phyloP scores from a whole-genome alignment of 306 rosid genomes.

The Quercus ilex region DNA sequence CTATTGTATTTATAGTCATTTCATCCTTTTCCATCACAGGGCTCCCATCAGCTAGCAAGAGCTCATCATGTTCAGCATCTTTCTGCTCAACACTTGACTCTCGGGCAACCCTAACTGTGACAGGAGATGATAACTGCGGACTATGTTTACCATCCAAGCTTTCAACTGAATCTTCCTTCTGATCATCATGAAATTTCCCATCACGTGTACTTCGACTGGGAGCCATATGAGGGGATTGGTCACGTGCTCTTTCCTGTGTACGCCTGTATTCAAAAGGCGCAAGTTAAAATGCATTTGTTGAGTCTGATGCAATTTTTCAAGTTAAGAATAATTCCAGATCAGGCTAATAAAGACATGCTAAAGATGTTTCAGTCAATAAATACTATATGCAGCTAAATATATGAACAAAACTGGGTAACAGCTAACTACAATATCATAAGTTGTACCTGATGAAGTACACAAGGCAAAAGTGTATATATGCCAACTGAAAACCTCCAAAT shows the following conservation, averaged over 20 bases:
- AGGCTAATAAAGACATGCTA: background rate
- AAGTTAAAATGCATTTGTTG: constrained; percentile 1
- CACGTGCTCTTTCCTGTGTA: constrained; percentile 38
- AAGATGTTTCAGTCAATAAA: background rate
- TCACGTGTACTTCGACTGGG: constrained; percentile 39
- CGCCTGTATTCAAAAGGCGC: constrained; percentile 39
- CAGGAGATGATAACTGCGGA: constrained; percentile 52
- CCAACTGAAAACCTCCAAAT: background rate
- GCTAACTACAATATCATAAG: background rate
- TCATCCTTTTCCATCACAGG: constrained; percentile 59
- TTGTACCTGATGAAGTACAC: background rate
- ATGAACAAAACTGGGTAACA: background rate
- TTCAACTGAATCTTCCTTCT: constrained; percentile 67
- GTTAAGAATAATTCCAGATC: constrained; percentile 4
- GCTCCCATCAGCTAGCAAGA: constrained; percentile 53
- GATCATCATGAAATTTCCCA: constrained; percentile 28
- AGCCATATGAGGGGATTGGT: constrained; percentile 47
- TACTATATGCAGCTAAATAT: background rate
- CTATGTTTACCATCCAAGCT: constrained; percentile 61
- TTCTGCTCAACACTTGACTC: constrained; percentile 64
- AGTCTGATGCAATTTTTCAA: constrained; percentile 19
- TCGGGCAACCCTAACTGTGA: constrained; percentile 31
- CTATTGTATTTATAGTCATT: constrained; percentile 22
- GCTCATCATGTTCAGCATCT: constrained; percentile 55
- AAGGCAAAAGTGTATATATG: background rate